Percentiles rank a stretch among this genome's conserved stretches.
Evolutionary conservation across 305 asterid species (phyloP).

Genomic region (Fraxinus greggii): DNA sequence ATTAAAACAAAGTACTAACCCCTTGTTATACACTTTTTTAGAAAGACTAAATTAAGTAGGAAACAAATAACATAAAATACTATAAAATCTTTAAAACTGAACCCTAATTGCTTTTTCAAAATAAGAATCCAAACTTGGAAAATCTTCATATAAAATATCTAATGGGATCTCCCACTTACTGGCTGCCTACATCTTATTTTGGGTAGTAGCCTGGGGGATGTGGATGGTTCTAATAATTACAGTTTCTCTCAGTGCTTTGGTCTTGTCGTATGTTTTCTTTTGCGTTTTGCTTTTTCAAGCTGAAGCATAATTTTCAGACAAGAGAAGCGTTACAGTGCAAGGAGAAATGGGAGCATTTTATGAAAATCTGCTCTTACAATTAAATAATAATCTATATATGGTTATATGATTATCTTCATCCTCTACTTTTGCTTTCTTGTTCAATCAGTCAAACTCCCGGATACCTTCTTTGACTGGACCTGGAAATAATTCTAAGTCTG

Average conservation of each 20-base stretch:
- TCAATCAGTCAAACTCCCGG: conserved; percentile 55
- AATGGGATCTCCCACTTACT: not conserved
- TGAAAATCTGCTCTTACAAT: not conserved
- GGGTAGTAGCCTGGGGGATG: not conserved
- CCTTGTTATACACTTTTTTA: not conserved
- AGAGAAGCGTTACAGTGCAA: not conserved
- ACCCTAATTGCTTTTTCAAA: not conserved
- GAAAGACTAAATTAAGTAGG: not conserved
- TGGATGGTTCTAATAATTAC: not conserved
- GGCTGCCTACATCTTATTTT: not conserved
- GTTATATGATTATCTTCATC: conserved; percentile 6
- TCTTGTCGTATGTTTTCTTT: not conserved
- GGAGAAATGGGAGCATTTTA: not conserved
- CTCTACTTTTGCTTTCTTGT: conserved; percentile 13
- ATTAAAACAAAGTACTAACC: not conserved
- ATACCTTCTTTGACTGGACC: conserved; percentile 47
- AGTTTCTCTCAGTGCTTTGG: not conserved
- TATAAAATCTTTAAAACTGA: not conserved
- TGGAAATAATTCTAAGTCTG: conserved; percentile 59
- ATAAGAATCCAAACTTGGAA: not conserved
- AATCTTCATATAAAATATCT: not conserved
- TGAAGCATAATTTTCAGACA: not conserved
- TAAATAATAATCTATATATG: not conserved
- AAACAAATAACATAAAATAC: not conserved
- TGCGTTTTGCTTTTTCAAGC: not conserved